Percentiles rank a stretch among this genome's conserved stretches.
phyloP scores from a whole-genome alignment of 2,329 filamentous ascomycete genomes.

The Sporothrix pallida region DNA sequence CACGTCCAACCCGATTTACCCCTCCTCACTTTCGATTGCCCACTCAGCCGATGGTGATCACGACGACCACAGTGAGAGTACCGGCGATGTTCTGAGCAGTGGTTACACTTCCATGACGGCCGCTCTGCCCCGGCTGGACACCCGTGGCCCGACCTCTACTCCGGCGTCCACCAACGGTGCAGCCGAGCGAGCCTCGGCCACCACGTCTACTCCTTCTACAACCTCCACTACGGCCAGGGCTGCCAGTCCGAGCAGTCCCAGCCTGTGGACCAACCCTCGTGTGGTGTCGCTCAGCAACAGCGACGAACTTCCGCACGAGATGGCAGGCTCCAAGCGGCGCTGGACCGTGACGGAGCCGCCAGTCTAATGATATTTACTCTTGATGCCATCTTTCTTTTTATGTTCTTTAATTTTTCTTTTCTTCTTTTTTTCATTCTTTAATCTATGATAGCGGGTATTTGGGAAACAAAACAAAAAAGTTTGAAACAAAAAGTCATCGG shows the following conservation, averaged over 20 bases:
- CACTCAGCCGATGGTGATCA: conserved; percentile 29
- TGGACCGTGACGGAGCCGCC: conserved; percentile 60
- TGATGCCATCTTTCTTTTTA: background rate
- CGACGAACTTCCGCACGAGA: conserved; percentile 52
- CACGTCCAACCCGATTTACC: conserved; percentile 1
- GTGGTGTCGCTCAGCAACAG: conserved; percentile 10
- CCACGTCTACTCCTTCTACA: background rate
- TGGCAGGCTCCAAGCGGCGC: conserved; percentile 56
- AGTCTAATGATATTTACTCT: background rate
- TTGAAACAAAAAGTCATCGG: background rate
- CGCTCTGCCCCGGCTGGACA: conserved; percentile 25
- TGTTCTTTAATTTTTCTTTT: conserved; percentile 8
- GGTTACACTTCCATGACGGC: background rate
- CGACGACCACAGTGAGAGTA: conserved; percentile 10
- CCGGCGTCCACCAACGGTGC: background rate
- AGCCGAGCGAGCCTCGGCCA: background rate
- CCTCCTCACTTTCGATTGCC: conserved; percentile 30
- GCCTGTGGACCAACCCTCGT: conserved; percentile 52
- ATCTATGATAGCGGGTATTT: conserved; percentile 12
- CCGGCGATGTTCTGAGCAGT: background rate
- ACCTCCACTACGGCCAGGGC: background rate
- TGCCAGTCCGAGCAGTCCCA: conserved; percentile 39
- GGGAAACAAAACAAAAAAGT: conserved; percentile 18
- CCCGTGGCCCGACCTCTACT: background rate
- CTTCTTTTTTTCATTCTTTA: background rate